A percentile compares a stretch with the other conserved stretches of the same genome.
Conservation (phyloP, 768 basidiomycete species). For the Termitomyces sp. region DNA sequence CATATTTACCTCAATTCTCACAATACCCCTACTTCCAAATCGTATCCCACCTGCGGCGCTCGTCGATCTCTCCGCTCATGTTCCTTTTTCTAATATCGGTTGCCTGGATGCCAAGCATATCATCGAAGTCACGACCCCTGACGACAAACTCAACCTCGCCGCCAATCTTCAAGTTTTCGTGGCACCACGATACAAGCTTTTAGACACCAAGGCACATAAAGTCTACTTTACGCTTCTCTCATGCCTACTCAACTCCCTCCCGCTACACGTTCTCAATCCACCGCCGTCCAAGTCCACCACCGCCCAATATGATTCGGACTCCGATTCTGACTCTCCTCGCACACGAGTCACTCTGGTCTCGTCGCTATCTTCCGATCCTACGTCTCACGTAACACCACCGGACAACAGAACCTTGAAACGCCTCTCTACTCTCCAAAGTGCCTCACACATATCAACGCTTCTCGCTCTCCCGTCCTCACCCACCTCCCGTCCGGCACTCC, state of each 20-base stretch:
- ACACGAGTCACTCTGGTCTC: slow-evolving; percentile 33
- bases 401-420: slow-evolving; percentile 61
- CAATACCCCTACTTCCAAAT: slow-evolving; percentile 75
- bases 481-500: slow-evolving; percentile 38
- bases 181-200: slow-evolving; percentile 50
- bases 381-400: slow-evolving; percentile 38
- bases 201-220: slow-evolving; percentile 38
- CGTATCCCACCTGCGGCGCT: slow-evolving; percentile 59
- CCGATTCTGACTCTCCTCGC: slow-evolving; percentile 30
- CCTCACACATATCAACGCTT: slow-evolving; percentile 48
- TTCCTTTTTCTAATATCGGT: slow-evolving; percentile 45
- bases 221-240: slow-evolving; percentile 52
- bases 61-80: slow-evolving; percentile 53
- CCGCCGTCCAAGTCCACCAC: slow-evolving; percentile 16
- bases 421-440: slow-evolving; percentile 48
- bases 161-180: slow-evolving; percentile 69
- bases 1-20: slow-evolving; percentile 53
- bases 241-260: slow-evolving; percentile 45
- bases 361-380: slow-evolving; percentile 19
- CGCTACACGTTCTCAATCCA: slow-evolving; percentile 44
- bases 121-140: slow-evolving; percentile 22
- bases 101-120: slow-evolving; percentile 17
- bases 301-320: slow-evolving; percentile 28
- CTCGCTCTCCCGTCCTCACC: slow-evolving; percentile 38
- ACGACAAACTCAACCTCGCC: slow-evolving; percentile 51